Evolutionary conservation across 768 basidiomycete genomes (phyloP).

Genomic region (Leccinum arenicola): DNA sequence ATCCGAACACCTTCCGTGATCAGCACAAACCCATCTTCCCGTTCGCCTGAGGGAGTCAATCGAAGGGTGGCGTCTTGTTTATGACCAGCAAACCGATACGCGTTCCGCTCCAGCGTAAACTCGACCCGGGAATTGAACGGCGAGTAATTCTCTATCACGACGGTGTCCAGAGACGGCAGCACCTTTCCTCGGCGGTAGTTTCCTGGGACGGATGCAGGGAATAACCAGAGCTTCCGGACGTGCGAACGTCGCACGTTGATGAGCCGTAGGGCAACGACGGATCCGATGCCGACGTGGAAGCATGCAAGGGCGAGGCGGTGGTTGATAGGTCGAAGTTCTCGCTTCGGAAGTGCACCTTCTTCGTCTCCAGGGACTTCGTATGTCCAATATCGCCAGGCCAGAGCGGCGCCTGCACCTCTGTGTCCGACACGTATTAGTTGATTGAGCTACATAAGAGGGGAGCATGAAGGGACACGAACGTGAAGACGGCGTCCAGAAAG

Average conservation of each 20-base stretch:
- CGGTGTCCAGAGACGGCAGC: constrained; percentile 24
- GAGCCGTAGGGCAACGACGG: constrained; percentile 27
- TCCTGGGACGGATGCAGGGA: constrained; percentile 25
- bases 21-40: constrained; percentile 21
- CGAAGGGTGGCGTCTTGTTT: constrained; percentile 23
- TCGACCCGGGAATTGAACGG: constrained; percentile 16
- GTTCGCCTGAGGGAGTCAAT: constrained; percentile 9
- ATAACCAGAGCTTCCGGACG: constrained; percentile 31
- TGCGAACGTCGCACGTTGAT: constrained; percentile 27
- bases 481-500: constrained; percentile 29
- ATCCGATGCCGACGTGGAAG: constrained; percentile 29
- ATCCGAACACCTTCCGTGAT: constrained; percentile 25
- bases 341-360: constrained; percentile 13
- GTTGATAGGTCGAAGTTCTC: constrained; percentile 29
- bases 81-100: constrained; percentile 20
- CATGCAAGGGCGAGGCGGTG: constrained; percentile 29
- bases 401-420: constrained; percentile 25
- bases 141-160: constrained; percentile 26
- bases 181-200: constrained; percentile 17
- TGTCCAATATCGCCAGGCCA: constrained; percentile 31
- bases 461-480: constrained; percentile 17
- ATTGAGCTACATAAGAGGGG: background rate
- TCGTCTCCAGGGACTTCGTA: constrained; percentile 15
- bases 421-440: background rate
- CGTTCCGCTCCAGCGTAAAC: constrained; percentile 25